Percentiles rank a stretch among this genome's conserved stretches.
These are phyloP conservation scores for Candida coleopterorum DNA, from an alignment of 805 yeast genomes.

Conservation along the genomic window DNA sequence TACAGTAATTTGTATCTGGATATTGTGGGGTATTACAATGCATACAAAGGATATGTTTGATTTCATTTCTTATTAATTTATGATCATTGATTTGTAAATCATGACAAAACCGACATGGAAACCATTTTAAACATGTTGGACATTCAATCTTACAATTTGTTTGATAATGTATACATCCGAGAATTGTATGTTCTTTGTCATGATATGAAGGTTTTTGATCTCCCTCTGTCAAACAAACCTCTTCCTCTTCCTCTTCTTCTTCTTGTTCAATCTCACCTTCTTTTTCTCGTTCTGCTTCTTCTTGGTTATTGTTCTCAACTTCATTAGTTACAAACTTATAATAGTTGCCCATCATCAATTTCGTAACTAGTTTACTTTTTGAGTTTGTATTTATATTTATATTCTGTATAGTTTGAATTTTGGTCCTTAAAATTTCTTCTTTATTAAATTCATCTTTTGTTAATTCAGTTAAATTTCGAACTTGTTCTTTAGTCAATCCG, in stretches of 20 bases:
- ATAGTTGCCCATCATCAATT: slow-evolving; percentile 66
- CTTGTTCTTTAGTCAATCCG: slow-evolving; percentile 32
- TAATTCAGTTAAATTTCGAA: slow-evolving; percentile 31
- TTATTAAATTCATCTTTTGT: slow-evolving; percentile 32
- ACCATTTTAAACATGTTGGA: slow-evolving; percentile 69
- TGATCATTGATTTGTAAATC: slow-evolving; percentile 59
- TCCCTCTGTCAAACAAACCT: slow-evolving; percentile 42
- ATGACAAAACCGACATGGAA: slow-evolving; percentile 81
- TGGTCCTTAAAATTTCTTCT: slow-evolving; percentile 38
- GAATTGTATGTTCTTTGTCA: slow-evolving; percentile 36
- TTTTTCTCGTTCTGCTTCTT: slow-evolving; percentile 6
- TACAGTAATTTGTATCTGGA: slow-evolving; percentile 64
- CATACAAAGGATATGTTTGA: slow-evolving; percentile 77
- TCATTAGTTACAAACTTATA: slow-evolving; percentile 39
- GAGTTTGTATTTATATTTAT: slow-evolving; percentile 36
- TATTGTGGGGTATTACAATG: slow-evolving; percentile 68
- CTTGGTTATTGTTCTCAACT: slow-evolving; percentile 4
- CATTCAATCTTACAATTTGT: slow-evolving; percentile 83
- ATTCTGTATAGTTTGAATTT: slow-evolving; percentile 45
- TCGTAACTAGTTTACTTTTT: slow-evolving; percentile 51
- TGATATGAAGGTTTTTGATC: slow-evolving; percentile 49
- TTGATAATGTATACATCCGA: slow-evolving; percentile 83
- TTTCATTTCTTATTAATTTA: slow-evolving; percentile 50
- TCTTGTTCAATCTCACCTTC: slow-evolving; percentile 1
- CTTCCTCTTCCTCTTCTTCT: slow-evolving; percentile 20